Conservation (phyloP, 2,329 filamentous ascomycete species). For the Xylaria sp. region DNA sequence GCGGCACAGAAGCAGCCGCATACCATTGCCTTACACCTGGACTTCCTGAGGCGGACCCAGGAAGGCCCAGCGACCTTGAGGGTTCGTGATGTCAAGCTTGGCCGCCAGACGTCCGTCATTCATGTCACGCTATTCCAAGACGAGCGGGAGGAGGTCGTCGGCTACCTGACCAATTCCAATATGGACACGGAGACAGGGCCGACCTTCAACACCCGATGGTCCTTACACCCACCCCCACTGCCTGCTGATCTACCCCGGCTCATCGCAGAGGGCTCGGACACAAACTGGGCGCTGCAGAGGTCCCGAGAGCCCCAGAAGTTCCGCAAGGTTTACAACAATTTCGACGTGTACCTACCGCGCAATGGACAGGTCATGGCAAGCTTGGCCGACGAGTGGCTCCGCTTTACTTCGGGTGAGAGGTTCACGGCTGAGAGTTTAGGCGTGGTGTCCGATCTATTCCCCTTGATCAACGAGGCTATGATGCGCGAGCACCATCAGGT, state of each 20-base stretch:
- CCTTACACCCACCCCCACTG: slow-evolving; percentile 41
- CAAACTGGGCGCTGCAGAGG: slow-evolving; percentile 26
- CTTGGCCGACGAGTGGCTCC: slow-evolving; percentile 36
- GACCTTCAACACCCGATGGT: slow-evolving; percentile 54
- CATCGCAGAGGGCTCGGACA: slow-evolving; percentile 32
- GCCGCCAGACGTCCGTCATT: slow-evolving; percentile 40
- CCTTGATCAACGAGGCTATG: slow-evolving; percentile 32
- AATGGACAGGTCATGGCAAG: slow-evolving; percentile 26
- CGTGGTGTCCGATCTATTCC: slow-evolving; percentile 36
- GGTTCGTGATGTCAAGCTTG: slow-evolving; percentile 38
- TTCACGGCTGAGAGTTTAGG: slow-evolving; percentile 34
- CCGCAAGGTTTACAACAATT: slow-evolving; percentile 30
- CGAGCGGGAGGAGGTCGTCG: slow-evolving; percentile 62
- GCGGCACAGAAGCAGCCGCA: slow-evolving; percentile 35
- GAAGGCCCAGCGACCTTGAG: slow-evolving; percentile 32
- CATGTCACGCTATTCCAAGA: slow-evolving; percentile 36
- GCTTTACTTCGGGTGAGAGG: slow-evolving; percentile 32
- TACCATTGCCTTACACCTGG: slow-evolving; percentile 34
- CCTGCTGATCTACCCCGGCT: slow-evolving; percentile 27
- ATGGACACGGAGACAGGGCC: slow-evolving; percentile 60
- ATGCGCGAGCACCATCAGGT: slow-evolving; percentile 8
- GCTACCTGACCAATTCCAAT: slow-evolving; percentile 67
- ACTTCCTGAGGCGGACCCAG: slow-evolving; percentile 38
- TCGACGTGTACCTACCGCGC: slow-evolving; percentile 30
- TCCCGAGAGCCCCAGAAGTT: slow-evolving; percentile 28